These are phyloP conservation scores for Cyclotella baltica DNA, from an alignment of 108 stramenopile genomes.

Conservation along the genomic window DNA sequence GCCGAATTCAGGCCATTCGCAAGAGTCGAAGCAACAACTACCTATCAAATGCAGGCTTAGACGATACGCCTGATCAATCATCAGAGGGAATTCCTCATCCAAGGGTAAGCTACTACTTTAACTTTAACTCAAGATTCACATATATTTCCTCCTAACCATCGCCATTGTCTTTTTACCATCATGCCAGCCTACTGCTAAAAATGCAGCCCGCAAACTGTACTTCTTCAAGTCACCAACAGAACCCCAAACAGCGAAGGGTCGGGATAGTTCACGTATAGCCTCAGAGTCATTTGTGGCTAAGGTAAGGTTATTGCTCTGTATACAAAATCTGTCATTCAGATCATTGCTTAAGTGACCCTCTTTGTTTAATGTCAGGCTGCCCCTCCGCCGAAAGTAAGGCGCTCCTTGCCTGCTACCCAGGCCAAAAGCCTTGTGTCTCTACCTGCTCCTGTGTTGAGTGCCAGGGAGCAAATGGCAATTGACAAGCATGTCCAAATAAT, in stretches of 20 bases:
- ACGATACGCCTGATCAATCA: background rate
- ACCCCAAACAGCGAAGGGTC: background rate
- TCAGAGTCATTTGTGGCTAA: background rate
- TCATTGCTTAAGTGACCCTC: no score
- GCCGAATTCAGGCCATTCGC: background rate
- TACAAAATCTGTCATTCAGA: no score
- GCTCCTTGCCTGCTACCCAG: background rate
- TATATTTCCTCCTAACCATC: no score
- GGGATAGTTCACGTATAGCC: background rate
- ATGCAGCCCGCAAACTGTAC: background rate
- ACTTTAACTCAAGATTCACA: background rate
- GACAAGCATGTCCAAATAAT: slow-evolving; percentile 12
- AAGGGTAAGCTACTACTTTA: background rate
- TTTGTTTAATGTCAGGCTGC: background rate
- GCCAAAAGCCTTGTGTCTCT: background rate
- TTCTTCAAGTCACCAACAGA: slow-evolving; percentile 1
- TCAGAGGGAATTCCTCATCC: background rate
- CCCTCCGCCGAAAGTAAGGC: background rate
- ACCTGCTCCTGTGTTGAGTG: slow-evolving; percentile 1
- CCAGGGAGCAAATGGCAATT: slow-evolving; percentile 9
- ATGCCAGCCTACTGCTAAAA: slow-evolving; percentile 5
- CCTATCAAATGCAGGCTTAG: background rate
- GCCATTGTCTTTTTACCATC: background rate
- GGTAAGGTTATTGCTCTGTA: no score
- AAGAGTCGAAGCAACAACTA: background rate